Evolutionary conservation across 192 early-diverging fungal genomes (phyloP).

Genomic region (Backusella macrospora): DNA sequence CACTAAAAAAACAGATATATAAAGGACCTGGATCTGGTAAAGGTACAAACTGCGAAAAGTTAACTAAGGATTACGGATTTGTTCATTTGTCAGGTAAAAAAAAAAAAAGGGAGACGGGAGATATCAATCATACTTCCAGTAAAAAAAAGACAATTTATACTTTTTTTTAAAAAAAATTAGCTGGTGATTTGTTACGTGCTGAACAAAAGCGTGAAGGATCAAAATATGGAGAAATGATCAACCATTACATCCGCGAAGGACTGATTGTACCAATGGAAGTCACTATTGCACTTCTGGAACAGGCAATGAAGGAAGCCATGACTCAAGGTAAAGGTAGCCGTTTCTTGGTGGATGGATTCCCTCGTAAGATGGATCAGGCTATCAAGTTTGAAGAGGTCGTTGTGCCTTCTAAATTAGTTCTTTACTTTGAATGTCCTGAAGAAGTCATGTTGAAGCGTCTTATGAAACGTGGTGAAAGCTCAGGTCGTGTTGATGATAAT

Average conservation of each 20-base stretch:
- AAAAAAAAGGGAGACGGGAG: not conserved
- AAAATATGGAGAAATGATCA: constrained; percentile 90
- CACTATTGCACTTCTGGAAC: constrained; percentile 88
- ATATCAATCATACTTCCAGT: not conserved
- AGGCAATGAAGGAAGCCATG: constrained; percentile 78
- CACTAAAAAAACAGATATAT: constrained; percentile 32
- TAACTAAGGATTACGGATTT: constrained; percentile 90
- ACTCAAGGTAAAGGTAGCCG: constrained; percentile 51
- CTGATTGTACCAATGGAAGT: constrained; percentile 96
- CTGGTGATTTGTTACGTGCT: constrained; percentile 93
- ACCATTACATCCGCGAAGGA: constrained; percentile 89
- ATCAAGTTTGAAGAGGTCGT: constrained; percentile 90
- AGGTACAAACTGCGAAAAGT: constrained; percentile 91
- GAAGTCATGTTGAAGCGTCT: constrained; percentile 88
- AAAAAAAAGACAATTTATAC: not conserved
- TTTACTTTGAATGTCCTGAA: constrained; percentile 97
- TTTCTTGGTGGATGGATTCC: constrained; percentile 98
- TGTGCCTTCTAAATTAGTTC: constrained; percentile 67
- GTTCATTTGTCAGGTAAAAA: constrained; percentile 86
- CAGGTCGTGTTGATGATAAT: constrained; percentile 94
- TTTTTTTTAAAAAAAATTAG: constrained; percentile 37
- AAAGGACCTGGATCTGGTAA: constrained; percentile 92
- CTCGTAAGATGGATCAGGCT: constrained; percentile 91
- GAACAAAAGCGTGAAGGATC: constrained; percentile 85
- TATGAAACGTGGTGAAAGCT: constrained; percentile 92